Evolutionary conservation across 352 stramenopile genomes (phyloP).

Genomic region (Sclerospora graminicola): DNA sequence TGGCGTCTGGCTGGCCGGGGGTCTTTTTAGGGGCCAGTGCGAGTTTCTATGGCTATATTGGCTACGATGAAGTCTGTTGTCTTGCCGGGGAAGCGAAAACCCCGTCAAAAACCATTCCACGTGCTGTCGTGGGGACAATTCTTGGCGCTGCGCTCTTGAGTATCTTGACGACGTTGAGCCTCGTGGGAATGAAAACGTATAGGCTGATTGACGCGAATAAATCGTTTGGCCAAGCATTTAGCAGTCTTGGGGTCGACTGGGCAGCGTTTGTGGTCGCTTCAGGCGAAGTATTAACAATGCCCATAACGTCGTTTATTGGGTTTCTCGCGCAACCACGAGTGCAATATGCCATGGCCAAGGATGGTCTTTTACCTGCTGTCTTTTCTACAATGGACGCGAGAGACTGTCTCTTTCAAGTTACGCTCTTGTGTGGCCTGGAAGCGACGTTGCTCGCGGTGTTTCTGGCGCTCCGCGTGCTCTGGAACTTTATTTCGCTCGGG

Average conservation of each 20-base stretch:
- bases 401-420: constrained; percentile 66
- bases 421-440: constrained; percentile 39
- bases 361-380: constrained; percentile 85
- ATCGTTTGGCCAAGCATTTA: constrained; percentile 69
- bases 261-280: constrained; percentile 77
- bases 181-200: constrained; percentile 90
- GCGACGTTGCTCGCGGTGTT: constrained; percentile 54
- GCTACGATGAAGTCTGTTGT: constrained; percentile 95
- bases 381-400: constrained; percentile 73
- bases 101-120: constrained; percentile 78
- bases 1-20: constrained; percentile 59
- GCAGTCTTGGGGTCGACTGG: constrained; percentile 47
- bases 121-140: constrained; percentile 86
- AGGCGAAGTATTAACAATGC: constrained; percentile 91
- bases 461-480: constrained; percentile 79
- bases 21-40: constrained; percentile 86
- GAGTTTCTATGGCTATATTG: constrained; percentile 95
- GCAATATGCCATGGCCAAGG: constrained; percentile 87
- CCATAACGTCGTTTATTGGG: constrained; percentile 92
- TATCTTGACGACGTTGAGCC: constrained; percentile 82
- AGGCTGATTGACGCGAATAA: constrained; percentile 62
- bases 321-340: constrained; percentile 90
- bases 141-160: constrained; percentile 68
- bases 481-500: constrained; percentile 86
- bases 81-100: constrained; percentile 85